phyloP scores from a whole-genome alignment of 1,284 basidiomycete species.

The Rhodotorula sp. region DNA sequence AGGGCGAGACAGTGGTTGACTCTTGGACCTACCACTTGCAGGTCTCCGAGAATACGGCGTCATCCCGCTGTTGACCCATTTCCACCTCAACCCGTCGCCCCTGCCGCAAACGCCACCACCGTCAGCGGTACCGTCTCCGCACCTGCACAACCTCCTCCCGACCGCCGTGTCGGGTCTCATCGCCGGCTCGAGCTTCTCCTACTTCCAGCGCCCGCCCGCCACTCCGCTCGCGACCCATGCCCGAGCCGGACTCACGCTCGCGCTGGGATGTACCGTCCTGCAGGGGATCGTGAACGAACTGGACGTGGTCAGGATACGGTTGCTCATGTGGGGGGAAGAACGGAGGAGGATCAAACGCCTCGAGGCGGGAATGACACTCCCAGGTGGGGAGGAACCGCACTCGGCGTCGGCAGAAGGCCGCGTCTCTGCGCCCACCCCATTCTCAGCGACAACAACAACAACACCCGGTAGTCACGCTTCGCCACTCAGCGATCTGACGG shows the following conservation, averaged over 20 bases:
- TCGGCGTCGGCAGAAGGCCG: background rate
- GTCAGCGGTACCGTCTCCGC: constrained; percentile 4
- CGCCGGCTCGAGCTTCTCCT: constrained; percentile 34
- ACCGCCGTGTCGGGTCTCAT: constrained; percentile 25
- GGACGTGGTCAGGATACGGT: constrained; percentile 24
- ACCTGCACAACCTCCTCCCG: constrained; percentile 33
- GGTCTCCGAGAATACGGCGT: constrained; percentile 35
- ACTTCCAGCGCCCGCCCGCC: constrained; percentile 12
- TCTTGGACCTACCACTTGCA: background rate
- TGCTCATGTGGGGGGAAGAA: constrained; percentile 25
- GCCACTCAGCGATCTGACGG: constrained; percentile 2
- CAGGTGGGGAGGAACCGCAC: background rate
- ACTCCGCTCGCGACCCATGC: constrained; percentile 1
- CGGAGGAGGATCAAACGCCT: background rate
- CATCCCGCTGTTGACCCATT: constrained; percentile 27
- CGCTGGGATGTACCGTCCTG: constrained; percentile 28
- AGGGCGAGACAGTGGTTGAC: background rate
- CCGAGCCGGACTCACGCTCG: constrained; percentile 31
- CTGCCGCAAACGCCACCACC: background rate
- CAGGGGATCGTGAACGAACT: constrained; percentile 37
- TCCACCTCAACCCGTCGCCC: constrained; percentile 29
- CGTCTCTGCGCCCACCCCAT: background rate
- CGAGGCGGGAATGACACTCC: background rate
- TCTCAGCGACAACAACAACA: background rate
- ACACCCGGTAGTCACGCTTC: background rate